phyloP scores from a whole-genome alignment of 2,329 filamentous ascomycete species.

The Beauveria varroae region DNA sequence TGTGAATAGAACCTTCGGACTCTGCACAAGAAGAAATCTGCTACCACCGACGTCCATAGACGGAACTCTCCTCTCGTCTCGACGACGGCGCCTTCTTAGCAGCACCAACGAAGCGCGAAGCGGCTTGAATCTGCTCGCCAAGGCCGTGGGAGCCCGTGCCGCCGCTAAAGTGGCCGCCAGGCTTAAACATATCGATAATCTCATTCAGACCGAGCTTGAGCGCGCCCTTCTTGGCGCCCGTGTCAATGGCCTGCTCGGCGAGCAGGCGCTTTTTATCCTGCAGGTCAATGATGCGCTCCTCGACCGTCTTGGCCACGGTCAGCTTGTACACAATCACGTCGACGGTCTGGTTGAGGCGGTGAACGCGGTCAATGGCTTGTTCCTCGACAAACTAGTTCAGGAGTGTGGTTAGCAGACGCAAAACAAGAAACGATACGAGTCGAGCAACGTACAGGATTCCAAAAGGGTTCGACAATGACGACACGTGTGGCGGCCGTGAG shows the following conservation, averaged over 20 bases:
- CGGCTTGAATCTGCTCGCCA: slow-evolving; percentile 16
- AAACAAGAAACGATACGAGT: background rate
- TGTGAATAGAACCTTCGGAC: no score
- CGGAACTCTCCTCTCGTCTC: slow-evolving; percentile 28
- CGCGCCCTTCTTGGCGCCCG: slow-evolving; percentile 61
- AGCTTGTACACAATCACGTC: slow-evolving; percentile 95
- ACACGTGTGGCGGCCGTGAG: slow-evolving; percentile 89
- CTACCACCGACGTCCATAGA: slow-evolving; percentile 38
- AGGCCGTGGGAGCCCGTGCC: slow-evolving; percentile 20
- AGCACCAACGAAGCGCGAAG: slow-evolving; percentile 17
- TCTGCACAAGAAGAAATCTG: slow-evolving; percentile 14
- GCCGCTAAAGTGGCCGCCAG: slow-evolving; percentile 43
- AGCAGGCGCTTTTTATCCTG: slow-evolving; percentile 91
- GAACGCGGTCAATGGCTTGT: slow-evolving; percentile 96
- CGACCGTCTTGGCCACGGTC: slow-evolving; percentile 77
- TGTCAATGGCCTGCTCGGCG: slow-evolving; percentile 86
- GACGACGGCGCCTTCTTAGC: slow-evolving; percentile 19
- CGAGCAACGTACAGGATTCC: slow-evolving; percentile 68
- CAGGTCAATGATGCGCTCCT: slow-evolving; percentile 88
- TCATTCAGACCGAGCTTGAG: slow-evolving; percentile 88
- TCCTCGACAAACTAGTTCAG: slow-evolving; percentile 78
- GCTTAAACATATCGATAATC: slow-evolving; percentile 82
- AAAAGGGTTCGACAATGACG: slow-evolving; percentile 94
- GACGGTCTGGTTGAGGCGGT: slow-evolving; percentile 92
- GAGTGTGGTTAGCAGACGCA: slow-evolving; percentile 6